A percentile compares a stretch with the other conserved stretches of the same genome.
Evolutionary conservation across 139 green algal species (phyloP).

Genomic region (Chlamydomonas eustigma): DNA sequence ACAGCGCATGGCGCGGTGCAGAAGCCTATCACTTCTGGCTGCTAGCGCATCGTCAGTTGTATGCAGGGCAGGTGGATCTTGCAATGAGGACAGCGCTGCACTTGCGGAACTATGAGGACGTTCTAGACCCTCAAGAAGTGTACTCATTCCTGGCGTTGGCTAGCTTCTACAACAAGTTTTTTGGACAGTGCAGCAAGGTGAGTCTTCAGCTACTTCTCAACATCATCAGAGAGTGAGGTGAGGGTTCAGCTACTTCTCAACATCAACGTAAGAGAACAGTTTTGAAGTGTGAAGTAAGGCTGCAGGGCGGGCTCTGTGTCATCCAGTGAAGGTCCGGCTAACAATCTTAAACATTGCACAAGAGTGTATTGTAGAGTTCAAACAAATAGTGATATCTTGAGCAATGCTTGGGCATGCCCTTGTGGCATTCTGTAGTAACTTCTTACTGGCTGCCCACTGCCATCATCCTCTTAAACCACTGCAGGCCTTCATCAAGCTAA

Average conservation of each 20-base stretch:
- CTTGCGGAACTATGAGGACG: slow-evolving; percentile 66
- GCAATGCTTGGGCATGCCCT: no score
- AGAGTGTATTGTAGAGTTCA: no score
- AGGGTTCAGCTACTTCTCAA: not conserved
- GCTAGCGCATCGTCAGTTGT: slow-evolving; percentile 65
- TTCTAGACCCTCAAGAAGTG: slow-evolving; percentile 47
- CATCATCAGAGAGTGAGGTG: no score
- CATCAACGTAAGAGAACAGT: not conserved
- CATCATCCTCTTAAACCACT: not conserved
- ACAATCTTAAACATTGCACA: no score
- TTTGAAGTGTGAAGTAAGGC: not conserved
- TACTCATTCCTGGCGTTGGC: slow-evolving; percentile 70
- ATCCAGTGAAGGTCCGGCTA: no score
- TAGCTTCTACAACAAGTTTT: slow-evolving; percentile 72
- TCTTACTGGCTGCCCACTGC: no score
- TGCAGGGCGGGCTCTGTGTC: no score
- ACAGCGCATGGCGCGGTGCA: slow-evolving; percentile 66
- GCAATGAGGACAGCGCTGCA: slow-evolving; percentile 67
- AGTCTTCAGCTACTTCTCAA: no score
- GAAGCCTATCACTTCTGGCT: slow-evolving; percentile 84
- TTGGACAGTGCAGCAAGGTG: slow-evolving; percentile 59
- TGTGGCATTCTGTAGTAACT: no score
- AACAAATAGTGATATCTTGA: no score
- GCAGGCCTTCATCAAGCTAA: slow-evolving; percentile 76
- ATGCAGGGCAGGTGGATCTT: slow-evolving; percentile 46